phyloP scores from a whole-genome alignment of 179 eudicot species.

The Corrigiola litoralis region DNA sequence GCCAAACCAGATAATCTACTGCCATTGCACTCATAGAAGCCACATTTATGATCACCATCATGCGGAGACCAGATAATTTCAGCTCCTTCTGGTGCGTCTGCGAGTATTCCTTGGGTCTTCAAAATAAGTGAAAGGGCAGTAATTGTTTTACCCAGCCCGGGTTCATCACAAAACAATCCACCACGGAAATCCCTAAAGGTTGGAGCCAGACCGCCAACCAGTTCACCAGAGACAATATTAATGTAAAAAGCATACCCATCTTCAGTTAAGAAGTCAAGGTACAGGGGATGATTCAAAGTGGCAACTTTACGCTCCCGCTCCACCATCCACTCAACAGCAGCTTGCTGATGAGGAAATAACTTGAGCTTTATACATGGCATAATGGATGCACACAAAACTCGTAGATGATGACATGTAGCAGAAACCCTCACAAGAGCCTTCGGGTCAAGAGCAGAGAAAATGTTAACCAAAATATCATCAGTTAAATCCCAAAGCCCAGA shows the following conservation, averaged over 20 bases:
- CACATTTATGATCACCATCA: constrained; percentile 69
- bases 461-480: constrained; percentile 63
- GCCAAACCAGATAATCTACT: constrained; percentile 32
- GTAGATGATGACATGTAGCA: constrained; percentile 71
- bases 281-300: constrained; percentile 62
- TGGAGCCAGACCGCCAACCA: constrained; percentile 52
- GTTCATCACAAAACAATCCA: constrained; percentile 98
- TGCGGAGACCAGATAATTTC: constrained; percentile 62
- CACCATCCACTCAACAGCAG: constrained; percentile 99
- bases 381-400: constrained; percentile 59
- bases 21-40: constrained; percentile 70
- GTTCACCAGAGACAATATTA: constrained; percentile 72
- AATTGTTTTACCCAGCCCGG: constrained; percentile 94
- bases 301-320: constrained; percentile 69
- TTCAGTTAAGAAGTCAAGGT: constrained; percentile 51
- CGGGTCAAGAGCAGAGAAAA: constrained; percentile 51
- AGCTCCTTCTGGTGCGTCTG: constrained; percentile 69
- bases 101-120: constrained; percentile 87
- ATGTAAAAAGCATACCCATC: constrained; percentile 65
- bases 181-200: constrained; percentile 70
- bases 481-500: constrained; percentile 67
- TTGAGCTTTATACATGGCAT: constrained; percentile 95
- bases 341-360: constrained; percentile 91
- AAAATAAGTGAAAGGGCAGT: constrained; percentile 89
- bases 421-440: constrained; percentile 69